phyloP scores from a whole-genome alignment of 257 asterid genomes.

The Galeopsis tetrahit region DNA sequence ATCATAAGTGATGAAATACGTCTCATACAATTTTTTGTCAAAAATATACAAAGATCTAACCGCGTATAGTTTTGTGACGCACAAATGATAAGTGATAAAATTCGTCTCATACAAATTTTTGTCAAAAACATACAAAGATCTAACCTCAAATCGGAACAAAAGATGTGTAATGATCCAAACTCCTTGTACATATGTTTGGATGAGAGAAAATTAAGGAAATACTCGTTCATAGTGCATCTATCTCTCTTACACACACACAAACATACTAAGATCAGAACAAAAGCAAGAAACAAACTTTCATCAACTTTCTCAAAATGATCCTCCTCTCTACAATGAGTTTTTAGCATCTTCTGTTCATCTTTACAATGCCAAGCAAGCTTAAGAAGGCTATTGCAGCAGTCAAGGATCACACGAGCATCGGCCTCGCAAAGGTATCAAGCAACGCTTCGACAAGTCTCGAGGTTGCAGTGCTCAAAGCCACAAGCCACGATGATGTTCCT shows the following conservation, averaged over 20 bases:
- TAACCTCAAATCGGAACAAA: constrained; percentile 1
- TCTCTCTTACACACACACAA: background rate
- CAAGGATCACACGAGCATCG: constrained; percentile 88
- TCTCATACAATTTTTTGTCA: too few relatives aligned
- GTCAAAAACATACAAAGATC: too few relatives aligned
- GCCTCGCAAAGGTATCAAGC: constrained; percentile 81
- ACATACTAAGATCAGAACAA: constrained; percentile 19
- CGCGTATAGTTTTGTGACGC: background rate
- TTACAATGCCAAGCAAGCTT: constrained; percentile 85
- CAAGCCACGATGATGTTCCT: constrained; percentile 75
- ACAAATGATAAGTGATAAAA: too few relatives aligned
- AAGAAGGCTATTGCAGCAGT: constrained; percentile 87
- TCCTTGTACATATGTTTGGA: constrained; percentile 32
- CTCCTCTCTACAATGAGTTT: constrained; percentile 17
- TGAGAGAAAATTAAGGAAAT: constrained; percentile 32
- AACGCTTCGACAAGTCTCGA: constrained; percentile 64
- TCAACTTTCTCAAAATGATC: background rate
- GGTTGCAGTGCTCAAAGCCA: constrained; percentile 78
- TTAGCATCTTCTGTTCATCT: background rate
- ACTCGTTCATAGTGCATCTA: constrained; percentile 10
- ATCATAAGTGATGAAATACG: too few relatives aligned
- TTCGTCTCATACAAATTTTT: too few relatives aligned
- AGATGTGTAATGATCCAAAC: constrained; percentile 7
- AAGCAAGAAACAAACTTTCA: constrained; percentile 4
- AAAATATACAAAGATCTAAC: too few relatives aligned